Evolutionary conservation across 768 basidiomycete species (phyloP).

Genomic region (Xerocomellus intermedius): DNA sequence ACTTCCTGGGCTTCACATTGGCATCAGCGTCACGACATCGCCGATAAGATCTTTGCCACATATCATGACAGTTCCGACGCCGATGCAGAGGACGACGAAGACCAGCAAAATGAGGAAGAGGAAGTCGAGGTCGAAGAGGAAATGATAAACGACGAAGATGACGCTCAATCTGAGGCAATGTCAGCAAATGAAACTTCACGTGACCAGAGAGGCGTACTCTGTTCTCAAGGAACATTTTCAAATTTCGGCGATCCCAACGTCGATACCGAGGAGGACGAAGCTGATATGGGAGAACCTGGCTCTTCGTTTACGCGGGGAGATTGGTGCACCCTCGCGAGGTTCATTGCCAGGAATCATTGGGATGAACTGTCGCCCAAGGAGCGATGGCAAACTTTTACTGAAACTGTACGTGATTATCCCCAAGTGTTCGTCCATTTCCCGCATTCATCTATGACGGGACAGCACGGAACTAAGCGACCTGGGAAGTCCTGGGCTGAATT

Average conservation of each 20-base stretch:
- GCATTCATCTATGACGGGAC: constrained; percentile 1
- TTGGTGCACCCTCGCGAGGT: constrained; percentile 55
- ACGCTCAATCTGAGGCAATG: constrained; percentile 24
- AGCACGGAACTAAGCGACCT: constrained; percentile 52
- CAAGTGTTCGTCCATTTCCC: neutral
- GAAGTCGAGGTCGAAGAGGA: constrained; percentile 27
- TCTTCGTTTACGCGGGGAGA: constrained; percentile 59
- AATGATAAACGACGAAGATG: constrained; percentile 18
- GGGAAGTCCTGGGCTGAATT: constrained; percentile 61
- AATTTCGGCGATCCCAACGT: constrained; percentile 18
- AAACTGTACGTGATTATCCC: constrained; percentile 40
- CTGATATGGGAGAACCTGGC: constrained; percentile 53
- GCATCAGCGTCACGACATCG: constrained; percentile 61
- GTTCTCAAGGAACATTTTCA: constrained; percentile 20
- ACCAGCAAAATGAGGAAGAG: constrained; percentile 38
- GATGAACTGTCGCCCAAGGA: constrained; percentile 39
- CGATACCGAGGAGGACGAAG: constrained; percentile 30
- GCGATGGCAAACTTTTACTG: constrained; percentile 54
- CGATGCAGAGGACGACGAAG: constrained; percentile 34
- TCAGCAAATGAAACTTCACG: constrained; percentile 17
- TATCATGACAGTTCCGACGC: constrained; percentile 34
- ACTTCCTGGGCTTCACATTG: constrained; percentile 69
- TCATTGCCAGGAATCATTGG: constrained; percentile 54
- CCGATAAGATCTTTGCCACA: constrained; percentile 55
- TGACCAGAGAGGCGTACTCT: constrained; percentile 18